Percentiles rank a stretch among this genome's conserved stretches.
Conservation (phyloP, 257 asterid species). For the Plantago elongata region DNA sequence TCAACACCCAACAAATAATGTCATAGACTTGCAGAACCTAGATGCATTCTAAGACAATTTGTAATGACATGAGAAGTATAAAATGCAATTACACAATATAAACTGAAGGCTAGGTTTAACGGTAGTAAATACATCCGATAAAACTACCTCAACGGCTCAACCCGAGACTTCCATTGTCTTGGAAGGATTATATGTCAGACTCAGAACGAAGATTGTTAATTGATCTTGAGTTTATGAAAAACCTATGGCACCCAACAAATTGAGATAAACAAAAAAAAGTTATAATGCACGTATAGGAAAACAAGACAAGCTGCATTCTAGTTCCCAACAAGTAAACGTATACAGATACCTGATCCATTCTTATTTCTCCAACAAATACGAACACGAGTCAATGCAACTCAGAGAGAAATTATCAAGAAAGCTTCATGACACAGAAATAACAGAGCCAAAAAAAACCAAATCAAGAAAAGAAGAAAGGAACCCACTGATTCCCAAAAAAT, state of each 20-base stretch:
- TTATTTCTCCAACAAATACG: neutral
- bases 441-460: slow-evolving; percentile 2
- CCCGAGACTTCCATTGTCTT: no score
- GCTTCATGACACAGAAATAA: slow-evolving; percentile 1
- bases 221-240: neutral
- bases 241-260: neutral
- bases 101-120: neutral
- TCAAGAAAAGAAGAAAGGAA: slow-evolving; percentile 1
- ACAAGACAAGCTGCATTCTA: neutral
- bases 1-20: neutral
- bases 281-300: slow-evolving; percentile 1
- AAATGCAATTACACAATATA: neutral
- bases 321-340: neutral
- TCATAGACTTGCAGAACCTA: neutral
- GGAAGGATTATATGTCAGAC: no score
- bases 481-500: slow-evolving; percentile 2
- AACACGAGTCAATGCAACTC: slow-evolving; percentile 4
- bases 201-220: no score
- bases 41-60: neutral
- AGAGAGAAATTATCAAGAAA: neutral
- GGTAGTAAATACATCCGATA: no score
- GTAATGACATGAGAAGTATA: neutral
- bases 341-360: slow-evolving; percentile 8
- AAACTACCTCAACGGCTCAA: no score
- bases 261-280: neutral